Conservation (phyloP, 305 asterid species). For the Stenogyne calaminthoides region DNA sequence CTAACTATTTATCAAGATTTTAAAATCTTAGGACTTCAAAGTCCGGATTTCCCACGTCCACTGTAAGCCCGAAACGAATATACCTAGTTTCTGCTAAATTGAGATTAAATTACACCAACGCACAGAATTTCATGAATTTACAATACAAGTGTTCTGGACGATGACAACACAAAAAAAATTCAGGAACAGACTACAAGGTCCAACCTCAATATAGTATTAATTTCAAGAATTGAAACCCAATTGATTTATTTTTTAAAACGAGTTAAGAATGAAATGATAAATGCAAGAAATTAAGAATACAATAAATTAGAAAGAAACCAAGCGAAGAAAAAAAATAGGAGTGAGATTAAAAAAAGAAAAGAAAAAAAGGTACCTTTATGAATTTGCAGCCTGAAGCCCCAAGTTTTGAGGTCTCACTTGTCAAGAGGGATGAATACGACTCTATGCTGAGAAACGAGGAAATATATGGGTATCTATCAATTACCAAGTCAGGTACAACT, state of each 20-base stretch:
- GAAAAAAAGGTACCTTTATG: conserved; percentile 20
- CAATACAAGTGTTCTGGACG: background rate
- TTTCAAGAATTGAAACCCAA: background rate
- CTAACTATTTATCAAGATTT: too few species aligned
- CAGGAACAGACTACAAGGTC: background rate
- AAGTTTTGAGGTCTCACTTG: background rate
- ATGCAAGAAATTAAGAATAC: background rate
- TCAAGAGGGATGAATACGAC: too few species aligned
- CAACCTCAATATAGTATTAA: background rate
- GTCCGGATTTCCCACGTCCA: too few species aligned
- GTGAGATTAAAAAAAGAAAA: background rate
- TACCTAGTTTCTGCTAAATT: background rate
- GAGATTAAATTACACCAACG: background rate
- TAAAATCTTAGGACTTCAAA: too few species aligned
- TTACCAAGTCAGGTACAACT: background rate
- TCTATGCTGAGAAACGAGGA: background rate
- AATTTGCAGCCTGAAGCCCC: background rate
- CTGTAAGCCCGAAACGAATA: too few species aligned
- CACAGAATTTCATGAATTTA: background rate
- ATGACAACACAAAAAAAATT: background rate
- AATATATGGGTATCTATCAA: background rate
- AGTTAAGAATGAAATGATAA: background rate
- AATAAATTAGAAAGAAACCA: background rate
- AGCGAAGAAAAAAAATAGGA: background rate
- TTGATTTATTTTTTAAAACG: background rate